Evolutionary conservation across 352 stramenopile species (phyloP).

Genomic region (Phytophthora sansomeana): DNA sequence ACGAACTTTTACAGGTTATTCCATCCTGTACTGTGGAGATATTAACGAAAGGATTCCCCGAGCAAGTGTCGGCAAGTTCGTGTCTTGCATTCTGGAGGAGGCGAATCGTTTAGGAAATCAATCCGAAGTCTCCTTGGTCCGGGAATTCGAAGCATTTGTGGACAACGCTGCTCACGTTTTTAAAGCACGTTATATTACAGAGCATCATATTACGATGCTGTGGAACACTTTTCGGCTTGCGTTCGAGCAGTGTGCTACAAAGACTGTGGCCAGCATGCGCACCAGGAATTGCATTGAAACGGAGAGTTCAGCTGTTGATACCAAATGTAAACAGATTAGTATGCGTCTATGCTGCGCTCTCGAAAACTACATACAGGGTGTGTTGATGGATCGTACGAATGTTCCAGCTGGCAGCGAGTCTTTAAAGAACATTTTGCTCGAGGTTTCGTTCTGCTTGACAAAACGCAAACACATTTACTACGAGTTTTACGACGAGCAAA

Average conservation of each 20-base stretch:
- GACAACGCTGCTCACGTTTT: constrained; percentile 47
- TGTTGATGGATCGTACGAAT: constrained; percentile 31
- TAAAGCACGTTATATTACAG: constrained; percentile 39
- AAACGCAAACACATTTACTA: constrained; percentile 48
- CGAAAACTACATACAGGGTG: constrained; percentile 35
- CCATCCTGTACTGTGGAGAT: constrained; percentile 62
- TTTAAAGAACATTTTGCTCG: constrained; percentile 17
- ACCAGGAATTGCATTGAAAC: neutral
- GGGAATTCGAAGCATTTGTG: constrained; percentile 46
- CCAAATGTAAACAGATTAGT: neutral
- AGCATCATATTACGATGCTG: constrained; percentile 29
- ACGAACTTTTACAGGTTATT: constrained; percentile 51
- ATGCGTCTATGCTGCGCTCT: constrained; percentile 34
- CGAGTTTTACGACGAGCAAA: constrained; percentile 39
- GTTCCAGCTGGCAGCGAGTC: neutral
- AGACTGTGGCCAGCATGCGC: constrained; percentile 35
- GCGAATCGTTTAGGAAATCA: constrained; percentile 3
- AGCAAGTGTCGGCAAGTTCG: constrained; percentile 58
- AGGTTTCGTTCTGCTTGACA: constrained; percentile 39
- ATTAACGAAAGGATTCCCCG: constrained; percentile 33
- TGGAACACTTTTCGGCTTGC: constrained; percentile 44
- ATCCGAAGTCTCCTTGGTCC: constrained; percentile 3
- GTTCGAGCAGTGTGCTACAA: constrained; percentile 41
- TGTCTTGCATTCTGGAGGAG: constrained; percentile 57
- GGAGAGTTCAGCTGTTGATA: constrained; percentile 1